These are phyloP conservation scores for Stephania cephalantha DNA, from an alignment of 164 flowering plant genomes.

Conservation along the genomic window DNA sequence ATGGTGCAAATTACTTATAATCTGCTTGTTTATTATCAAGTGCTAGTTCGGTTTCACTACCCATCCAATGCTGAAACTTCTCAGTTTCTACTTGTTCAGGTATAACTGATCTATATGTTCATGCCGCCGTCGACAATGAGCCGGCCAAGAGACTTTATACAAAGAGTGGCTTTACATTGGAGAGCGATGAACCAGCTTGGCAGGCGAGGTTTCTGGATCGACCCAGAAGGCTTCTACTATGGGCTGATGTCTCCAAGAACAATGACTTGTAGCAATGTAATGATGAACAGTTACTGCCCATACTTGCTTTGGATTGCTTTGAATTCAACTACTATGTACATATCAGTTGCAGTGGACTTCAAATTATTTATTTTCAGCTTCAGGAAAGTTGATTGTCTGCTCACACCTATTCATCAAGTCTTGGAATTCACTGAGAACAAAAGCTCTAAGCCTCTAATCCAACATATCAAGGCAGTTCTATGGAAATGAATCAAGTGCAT, in stretches of 20 bases:
- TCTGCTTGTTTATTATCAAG: not conserved
- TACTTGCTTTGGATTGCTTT: not conserved
- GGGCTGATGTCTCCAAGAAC: conserved; percentile 47
- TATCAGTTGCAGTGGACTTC: not conserved
- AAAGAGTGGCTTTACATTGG: conserved; percentile 71
- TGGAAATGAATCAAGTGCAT: too few species aligned
- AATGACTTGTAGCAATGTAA: not conserved
- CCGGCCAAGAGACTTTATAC: conserved; percentile 69
- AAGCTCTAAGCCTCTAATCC: too few species aligned
- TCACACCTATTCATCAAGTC: too few species aligned
- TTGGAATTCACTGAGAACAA: too few species aligned
- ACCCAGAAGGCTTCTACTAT: conserved; percentile 63
- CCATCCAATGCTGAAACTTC: not conserved
- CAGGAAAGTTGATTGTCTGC: not conserved
- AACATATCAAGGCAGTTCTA: too few species aligned
- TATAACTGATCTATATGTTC: conserved; percentile 79
- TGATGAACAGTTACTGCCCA: not conserved
- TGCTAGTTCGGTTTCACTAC: not conserved
- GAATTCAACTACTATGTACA: not conserved
- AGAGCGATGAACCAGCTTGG: conserved; percentile 89
- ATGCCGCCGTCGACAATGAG: conserved; percentile 80
- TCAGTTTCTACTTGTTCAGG: conserved; percentile 40
- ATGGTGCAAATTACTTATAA: too few species aligned
- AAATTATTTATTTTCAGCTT: not conserved
- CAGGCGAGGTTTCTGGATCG: conserved; percentile 83